Conservation (phyloP, 2,329 filamentous ascomycete species). For the Diplodia mutila region DNA sequence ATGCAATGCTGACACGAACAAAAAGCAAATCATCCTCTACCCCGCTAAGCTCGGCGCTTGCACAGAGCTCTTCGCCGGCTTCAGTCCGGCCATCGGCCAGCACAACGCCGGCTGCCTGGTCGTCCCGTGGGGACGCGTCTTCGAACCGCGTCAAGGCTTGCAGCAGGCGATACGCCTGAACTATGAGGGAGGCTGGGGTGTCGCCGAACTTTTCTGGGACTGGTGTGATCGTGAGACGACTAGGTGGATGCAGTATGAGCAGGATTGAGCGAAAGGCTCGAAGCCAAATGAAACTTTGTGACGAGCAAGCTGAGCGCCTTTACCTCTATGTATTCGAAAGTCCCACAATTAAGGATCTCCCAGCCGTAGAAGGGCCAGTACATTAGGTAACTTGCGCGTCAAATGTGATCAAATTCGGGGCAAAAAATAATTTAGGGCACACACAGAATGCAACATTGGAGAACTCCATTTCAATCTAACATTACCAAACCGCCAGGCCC, state of each 20-base stretch:
- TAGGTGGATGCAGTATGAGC: conserved; percentile 30
- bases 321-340: neutral
- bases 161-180: conserved; percentile 37
- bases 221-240: conserved; percentile 44
- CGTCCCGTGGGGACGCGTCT: conserved; percentile 53
- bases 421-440: neutral
- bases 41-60: conserved; percentile 24
- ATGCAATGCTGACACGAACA: neutral
- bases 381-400: neutral
- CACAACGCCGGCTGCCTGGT: conserved; percentile 39
- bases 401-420: neutral
- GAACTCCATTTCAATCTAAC: conserved; percentile 10
- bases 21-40: conserved; percentile 15
- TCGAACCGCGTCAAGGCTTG: conserved; percentile 40
- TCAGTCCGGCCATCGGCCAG: conserved; percentile 29
- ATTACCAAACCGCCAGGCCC: conserved; percentile 3
- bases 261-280: neutral
- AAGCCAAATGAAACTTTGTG: neutral
- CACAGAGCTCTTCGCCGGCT: conserved; percentile 25
- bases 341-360: neutral
- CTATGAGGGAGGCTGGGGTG: conserved; percentile 45
- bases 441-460: neutral
- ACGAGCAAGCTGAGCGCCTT: neutral
- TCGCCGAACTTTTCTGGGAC: conserved; percentile 47
- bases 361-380: neutral